Percentiles rank a stretch among this genome's conserved stretches.
These are phyloP conservation scores for Trichaptum fuscoviolaceum DNA, from an alignment of 768 basidiomycete species.

Conservation along the genomic window DNA sequence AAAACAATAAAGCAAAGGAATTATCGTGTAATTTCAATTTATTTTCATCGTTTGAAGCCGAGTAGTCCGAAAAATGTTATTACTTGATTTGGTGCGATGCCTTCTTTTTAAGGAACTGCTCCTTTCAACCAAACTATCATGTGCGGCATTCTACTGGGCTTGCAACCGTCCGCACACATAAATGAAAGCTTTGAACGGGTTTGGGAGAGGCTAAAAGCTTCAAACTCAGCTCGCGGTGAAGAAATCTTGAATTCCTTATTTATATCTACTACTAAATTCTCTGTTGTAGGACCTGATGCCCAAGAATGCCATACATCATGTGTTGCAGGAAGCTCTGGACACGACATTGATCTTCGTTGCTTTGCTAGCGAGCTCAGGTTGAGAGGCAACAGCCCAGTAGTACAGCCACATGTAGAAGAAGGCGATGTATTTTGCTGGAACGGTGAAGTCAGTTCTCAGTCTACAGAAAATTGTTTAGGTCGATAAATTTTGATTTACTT, in stretches of 20 bases:
- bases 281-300: conserved; percentile 57
- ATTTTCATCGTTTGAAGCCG: conserved; percentile 12
- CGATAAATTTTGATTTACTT: conserved; percentile 9
- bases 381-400: conserved; percentile 49
- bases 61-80: background rate
- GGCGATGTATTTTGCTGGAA: conserved; percentile 79
- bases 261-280: background rate
- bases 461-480: background rate
- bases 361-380: conserved; percentile 74
- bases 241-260: background rate
- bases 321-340: conserved; percentile 7
- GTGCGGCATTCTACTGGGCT: conserved; percentile 67
- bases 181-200: conserved; percentile 19
- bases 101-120: background rate
- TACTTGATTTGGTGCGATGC: conserved; percentile 1
- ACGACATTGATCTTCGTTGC: conserved; percentile 39
- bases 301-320: conserved; percentile 31
- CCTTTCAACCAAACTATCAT: conserved; percentile 31
- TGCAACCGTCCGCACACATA: conserved; percentile 18
- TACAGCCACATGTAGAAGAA: conserved; percentile 61
- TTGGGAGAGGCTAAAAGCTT: conserved; percentile 33
- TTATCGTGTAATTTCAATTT: background rate
- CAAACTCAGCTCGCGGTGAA: conserved; percentile 57
- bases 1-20: background rate
- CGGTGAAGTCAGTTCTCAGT: conserved; percentile 54